Evolutionary conservation across 192 early-diverging fungal species (phyloP).

Genomic region (Hyaloraphidium curvatum): DNA sequence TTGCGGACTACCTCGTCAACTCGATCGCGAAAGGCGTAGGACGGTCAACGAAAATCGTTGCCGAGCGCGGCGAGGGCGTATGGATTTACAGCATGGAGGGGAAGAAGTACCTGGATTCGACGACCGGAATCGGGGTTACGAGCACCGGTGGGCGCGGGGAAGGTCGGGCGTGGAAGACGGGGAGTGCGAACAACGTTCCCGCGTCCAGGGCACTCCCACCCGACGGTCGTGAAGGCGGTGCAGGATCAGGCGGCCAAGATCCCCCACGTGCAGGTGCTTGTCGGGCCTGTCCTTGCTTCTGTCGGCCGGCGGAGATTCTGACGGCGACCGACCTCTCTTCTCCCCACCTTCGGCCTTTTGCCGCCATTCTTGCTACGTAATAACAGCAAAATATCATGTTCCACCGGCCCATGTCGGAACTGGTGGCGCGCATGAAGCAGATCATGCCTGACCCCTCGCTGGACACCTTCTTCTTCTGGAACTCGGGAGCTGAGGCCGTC

Average conservation of each 20-base stretch:
- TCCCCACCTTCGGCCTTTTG: too few species aligned
- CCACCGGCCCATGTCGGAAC: slow-evolving; percentile 22
- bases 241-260: slow-evolving; percentile 23
- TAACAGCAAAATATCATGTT: slow-evolving; percentile 11
- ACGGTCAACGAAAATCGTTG: not conserved
- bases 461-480: slow-evolving; percentile 24
- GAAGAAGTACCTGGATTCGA: slow-evolving; percentile 19
- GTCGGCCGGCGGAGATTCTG: too few species aligned
- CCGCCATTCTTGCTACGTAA: too few species aligned
- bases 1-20: not conserved
- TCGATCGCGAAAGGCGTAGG: not conserved
- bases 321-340: too few species aligned
- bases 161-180: too few species aligned
- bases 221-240: slow-evolving; percentile 25
- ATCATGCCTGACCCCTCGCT: slow-evolving; percentile 16
- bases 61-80: slow-evolving; percentile 6
- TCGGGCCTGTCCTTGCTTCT: too few species aligned
- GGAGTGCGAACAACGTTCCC: not conserved
- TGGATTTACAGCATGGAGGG: slow-evolving; percentile 17
- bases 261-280: slow-evolving; percentile 14
- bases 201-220: slow-evolving; percentile 20
- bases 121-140: slow-evolving; percentile 24
- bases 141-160: slow-evolving; percentile 23
- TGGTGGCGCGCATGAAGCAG: slow-evolving; percentile 14
- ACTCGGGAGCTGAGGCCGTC: slow-evolving; percentile 21